Evolutionary conservation across 2,329 filamentous ascomycete species (phyloP).

Genomic region (Penicillium sp.): DNA sequence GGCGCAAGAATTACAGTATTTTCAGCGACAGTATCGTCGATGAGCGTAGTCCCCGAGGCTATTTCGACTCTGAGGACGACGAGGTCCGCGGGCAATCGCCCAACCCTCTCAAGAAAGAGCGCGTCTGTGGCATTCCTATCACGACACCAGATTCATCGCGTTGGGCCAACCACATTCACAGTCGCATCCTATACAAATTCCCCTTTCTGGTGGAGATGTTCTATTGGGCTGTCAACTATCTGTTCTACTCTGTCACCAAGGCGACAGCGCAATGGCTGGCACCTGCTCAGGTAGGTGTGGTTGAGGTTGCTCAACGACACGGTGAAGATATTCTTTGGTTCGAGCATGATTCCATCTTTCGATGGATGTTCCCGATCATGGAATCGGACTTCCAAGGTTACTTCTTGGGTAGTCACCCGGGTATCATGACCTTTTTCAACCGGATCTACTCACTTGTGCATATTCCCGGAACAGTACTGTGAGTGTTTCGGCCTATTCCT

Average conservation of each 20-base stretch:
- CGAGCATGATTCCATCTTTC: conserved; percentile 43
- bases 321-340: conserved; percentile 46
- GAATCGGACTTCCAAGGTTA: conserved; percentile 50
- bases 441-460: conserved; percentile 54
- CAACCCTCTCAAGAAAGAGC: neutral
- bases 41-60: conserved; percentile 5
- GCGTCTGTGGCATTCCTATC: conserved; percentile 50
- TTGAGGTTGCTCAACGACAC: conserved; percentile 50
- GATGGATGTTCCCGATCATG: conserved; percentile 42
- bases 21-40: conserved; percentile 26
- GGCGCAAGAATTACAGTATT: conserved; percentile 48
- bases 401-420: conserved; percentile 46
- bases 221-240: conserved; percentile 68
- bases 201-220: conserved; percentile 74
- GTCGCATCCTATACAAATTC: conserved; percentile 65
- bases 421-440: conserved; percentile 50
- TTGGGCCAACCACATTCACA: conserved; percentile 63
- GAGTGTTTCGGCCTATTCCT: conserved; percentile 35
- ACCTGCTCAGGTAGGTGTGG: conserved; percentile 50
- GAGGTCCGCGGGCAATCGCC: conserved; percentile 17
- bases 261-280: conserved; percentile 54
- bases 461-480: conserved; percentile 55
- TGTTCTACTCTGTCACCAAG: conserved; percentile 64
- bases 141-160: conserved; percentile 61
- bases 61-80: conserved; percentile 6